Evolutionary conservation across 495 filamentous ascomycete species (phyloP).

Genomic region (Echria macrotheca): DNA sequence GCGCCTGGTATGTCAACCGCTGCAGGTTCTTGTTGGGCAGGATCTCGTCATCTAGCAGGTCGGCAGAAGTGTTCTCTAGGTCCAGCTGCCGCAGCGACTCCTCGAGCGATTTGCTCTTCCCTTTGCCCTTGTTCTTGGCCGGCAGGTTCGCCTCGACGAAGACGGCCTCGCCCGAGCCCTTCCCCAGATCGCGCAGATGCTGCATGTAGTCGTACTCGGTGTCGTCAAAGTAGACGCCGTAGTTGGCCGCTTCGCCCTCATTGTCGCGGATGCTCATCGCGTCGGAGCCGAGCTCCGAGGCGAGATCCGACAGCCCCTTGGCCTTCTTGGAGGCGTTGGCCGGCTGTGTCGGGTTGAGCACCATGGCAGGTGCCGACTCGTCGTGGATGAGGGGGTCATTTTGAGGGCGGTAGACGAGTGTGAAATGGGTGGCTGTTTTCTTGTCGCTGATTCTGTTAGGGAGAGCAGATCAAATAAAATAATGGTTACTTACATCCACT

Average conservation of each 20-base stretch:
- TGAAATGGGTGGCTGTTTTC: slow-evolving; percentile 86
- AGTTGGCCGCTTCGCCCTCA: slow-evolving; percentile 91
- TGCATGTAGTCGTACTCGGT: slow-evolving; percentile 99
- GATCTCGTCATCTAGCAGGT: slow-evolving; percentile 61
- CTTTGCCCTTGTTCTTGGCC: slow-evolving; percentile 63
- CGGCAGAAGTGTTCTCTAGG: slow-evolving; percentile 52
- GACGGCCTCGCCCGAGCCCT: slow-evolving; percentile 55
- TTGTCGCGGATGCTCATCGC: slow-evolving; percentile 63
- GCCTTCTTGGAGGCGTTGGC: slow-evolving; percentile 34
- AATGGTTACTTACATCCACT: slow-evolving; percentile 73
- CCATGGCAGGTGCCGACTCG: slow-evolving; percentile 69
- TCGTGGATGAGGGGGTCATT: slow-evolving; percentile 95
- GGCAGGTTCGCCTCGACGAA: slow-evolving; percentile 74
- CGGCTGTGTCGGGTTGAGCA: slow-evolving; percentile 55
- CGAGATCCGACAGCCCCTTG: slow-evolving; percentile 65
- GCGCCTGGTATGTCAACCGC: slow-evolving; percentile 79
- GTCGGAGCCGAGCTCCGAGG: slow-evolving; percentile 65
- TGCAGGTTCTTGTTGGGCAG: slow-evolving; percentile 65
- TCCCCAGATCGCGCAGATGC: slow-evolving; percentile 79
- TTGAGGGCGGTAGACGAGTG: slow-evolving; percentile 91
- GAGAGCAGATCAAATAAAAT: neutral
- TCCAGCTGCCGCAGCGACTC: slow-evolving; percentile 69
- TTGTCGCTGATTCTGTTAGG: slow-evolving; percentile 62
- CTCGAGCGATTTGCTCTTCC: slow-evolving; percentile 62
- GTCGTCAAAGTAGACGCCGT: slow-evolving; percentile 85